These are phyloP conservation scores for Acacia crassicarpa DNA, from an alignment of 306 rosid species.

Conservation along the genomic window DNA sequence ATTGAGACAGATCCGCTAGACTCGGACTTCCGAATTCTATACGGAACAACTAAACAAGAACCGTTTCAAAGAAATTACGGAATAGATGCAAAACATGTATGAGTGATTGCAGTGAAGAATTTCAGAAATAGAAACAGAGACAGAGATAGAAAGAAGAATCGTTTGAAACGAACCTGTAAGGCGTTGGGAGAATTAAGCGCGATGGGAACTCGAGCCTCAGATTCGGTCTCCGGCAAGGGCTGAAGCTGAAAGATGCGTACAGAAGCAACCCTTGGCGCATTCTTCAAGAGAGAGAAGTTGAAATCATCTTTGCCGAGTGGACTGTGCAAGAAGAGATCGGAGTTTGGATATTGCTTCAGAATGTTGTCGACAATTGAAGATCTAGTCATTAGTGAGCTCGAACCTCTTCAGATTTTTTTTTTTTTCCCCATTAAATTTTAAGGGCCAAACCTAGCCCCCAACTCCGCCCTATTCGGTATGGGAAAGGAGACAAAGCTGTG, in stretches of 20 bases:
- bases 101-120: background rate
- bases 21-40: background rate
- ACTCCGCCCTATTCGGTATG: too few relatives aligned
- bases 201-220: constrained; percentile 61
- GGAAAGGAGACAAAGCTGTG: too few relatives aligned
- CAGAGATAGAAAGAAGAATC: background rate
- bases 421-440: too few relatives aligned
- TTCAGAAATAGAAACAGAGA: background rate
- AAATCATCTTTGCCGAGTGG: constrained; percentile 62
- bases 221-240: constrained; percentile 61
- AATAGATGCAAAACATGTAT: background rate
- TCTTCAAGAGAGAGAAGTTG: constrained; percentile 68
- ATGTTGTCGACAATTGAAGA: constrained; percentile 70
- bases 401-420: constrained; percentile 44
- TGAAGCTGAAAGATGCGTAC: constrained; percentile 61
- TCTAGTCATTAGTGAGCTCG: constrained; percentile 85
- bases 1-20: background rate
- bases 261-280: constrained; percentile 62
- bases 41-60: background rate
- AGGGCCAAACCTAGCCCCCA: too few relatives aligned
- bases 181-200: constrained; percentile 80
- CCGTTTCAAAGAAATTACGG: background rate
- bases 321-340: constrained; percentile 74
- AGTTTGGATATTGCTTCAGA: constrained; percentile 64
- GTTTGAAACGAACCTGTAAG: constrained; percentile 59